Base-by-base conservation (phyloP, 1,139 yeast genomes). In the Pichia sp. region DNA sequence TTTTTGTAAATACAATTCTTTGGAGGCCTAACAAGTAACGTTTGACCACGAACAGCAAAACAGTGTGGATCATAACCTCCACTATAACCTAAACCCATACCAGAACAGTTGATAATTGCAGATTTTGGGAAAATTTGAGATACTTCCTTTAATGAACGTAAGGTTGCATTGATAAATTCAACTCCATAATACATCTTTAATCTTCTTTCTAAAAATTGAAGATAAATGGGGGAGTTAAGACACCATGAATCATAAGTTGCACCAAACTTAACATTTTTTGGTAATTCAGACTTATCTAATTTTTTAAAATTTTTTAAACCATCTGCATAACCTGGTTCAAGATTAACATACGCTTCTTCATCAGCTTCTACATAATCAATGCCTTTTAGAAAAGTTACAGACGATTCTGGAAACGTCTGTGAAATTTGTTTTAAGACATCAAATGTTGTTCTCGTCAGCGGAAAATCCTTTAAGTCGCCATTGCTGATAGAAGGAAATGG, bases 11-110 rank as follows among this genome's bases (percentile, higher is more conserved):
- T 60, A 24, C 59, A 55, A 18, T 57, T 51, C 4, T 62, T 59
- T 18, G 81, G 77, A 3, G 76, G 70, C 46, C 72, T 65, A 9
- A 54, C 47, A 3, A 54, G 31, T 19, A 55, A 40, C 3, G 57
- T 53, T 53, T 82, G 91, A 4, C 91, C 93, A 41, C 89, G 65
- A 16, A 80, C 77, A 0, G 72, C 68, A 53, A 60, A 77, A 37
- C 72, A 62, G 1, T 60, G 47, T 0, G 72, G 66, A 53, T 80
- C 88, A 44, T 64, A 62, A 0, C 77, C 75, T 2, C 84, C 85
- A 18, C 69, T 48, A 53, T 67, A 78, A 42, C 69, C 76, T 13
- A 81, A 59, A 1, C 88, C 89, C 41, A 54, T 63, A 1, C 87
- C 89, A 1, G 79, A 59, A 40, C 82, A 78, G 54, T 81, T 80